These are phyloP conservation scores for Aureobasidium sp. DNA, from an alignment of 2,329 filamentous ascomycete species.

Conservation along the genomic window DNA sequence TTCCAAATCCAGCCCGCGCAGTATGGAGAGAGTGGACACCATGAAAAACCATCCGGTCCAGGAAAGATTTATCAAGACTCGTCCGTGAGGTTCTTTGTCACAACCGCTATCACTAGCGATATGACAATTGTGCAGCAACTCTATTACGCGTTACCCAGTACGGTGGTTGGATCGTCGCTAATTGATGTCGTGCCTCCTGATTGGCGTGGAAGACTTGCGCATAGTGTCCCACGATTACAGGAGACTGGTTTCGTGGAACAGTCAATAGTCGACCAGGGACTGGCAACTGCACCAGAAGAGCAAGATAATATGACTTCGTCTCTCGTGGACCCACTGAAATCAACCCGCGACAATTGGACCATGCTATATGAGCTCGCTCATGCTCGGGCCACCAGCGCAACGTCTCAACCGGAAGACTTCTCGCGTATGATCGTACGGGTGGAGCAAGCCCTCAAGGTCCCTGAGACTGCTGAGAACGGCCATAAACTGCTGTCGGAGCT, in stretches of 20 bases:
- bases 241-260: constrained; percentile 19
- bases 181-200: constrained; percentile 15
- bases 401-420: neutral
- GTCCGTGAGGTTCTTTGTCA: constrained; percentile 16
- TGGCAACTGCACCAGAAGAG: neutral
- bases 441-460: neutral
- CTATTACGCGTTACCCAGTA: neutral
- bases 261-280: neutral
- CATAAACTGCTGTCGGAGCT: constrained; percentile 5
- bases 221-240: constrained; percentile 16
- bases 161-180: neutral
- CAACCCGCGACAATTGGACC: neutral
- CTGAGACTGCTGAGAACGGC: neutral
- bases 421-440: neutral
- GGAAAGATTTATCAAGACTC: constrained; percentile 7
- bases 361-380: constrained; percentile 16
- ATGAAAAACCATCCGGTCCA: constrained; percentile 1
- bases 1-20: constrained; percentile 10
- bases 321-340: neutral
- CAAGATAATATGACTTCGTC: neutral
- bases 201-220: constrained; percentile 19
- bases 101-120: constrained; percentile 16
- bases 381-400: neutral
- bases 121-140: constrained; percentile 16
- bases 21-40: constrained; percentile 11